These are phyloP conservation scores for Cucurbita maxima DNA, from an alignment of 306 rosid species.

Conservation along the genomic window DNA sequence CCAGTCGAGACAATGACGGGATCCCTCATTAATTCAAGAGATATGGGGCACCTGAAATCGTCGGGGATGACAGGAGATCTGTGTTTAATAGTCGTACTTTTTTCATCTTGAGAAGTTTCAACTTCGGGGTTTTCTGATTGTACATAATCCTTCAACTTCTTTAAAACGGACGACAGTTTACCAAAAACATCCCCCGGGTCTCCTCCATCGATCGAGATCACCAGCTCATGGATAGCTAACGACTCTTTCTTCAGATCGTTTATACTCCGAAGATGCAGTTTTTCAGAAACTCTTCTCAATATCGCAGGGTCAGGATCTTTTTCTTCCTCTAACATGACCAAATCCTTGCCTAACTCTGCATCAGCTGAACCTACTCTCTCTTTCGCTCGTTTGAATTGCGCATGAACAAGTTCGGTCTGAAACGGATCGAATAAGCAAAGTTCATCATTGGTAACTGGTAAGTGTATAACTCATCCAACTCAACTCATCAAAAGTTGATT, in stretches of 20 bases:
- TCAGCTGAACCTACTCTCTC: conserved; percentile 42
- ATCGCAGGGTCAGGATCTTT: conserved; percentile 54
- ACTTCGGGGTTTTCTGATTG: conserved; percentile 40
- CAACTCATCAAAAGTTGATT: too few species aligned
- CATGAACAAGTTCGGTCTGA: conserved; percentile 88
- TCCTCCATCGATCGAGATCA: conserved; percentile 37
- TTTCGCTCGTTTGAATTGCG: conserved; percentile 85
- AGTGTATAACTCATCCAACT: background rate
- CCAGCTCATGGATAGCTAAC: conserved; percentile 55
- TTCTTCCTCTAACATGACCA: conserved; percentile 37
- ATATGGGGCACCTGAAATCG: conserved; percentile 93
- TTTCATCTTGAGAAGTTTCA: conserved; percentile 32
- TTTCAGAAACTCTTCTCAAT: conserved; percentile 70
- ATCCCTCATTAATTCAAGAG: conserved; percentile 92
- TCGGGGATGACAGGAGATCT: conserved; percentile 94
- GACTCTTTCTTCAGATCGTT: conserved; percentile 76
- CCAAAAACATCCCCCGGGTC: conserved; percentile 40
- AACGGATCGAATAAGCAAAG: background rate
- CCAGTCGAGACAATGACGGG: conserved; percentile 95
- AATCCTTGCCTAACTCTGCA: conserved; percentile 51
- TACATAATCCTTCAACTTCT: conserved; percentile 49
- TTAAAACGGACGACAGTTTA: conserved; percentile 48
- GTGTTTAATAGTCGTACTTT: conserved; percentile 39
- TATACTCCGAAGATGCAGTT: conserved; percentile 54
- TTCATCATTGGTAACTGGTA: background rate